Base-by-base conservation (phyloP, 768 basidiomycete species). In the Dictyophora rubrovolvata region DNA sequence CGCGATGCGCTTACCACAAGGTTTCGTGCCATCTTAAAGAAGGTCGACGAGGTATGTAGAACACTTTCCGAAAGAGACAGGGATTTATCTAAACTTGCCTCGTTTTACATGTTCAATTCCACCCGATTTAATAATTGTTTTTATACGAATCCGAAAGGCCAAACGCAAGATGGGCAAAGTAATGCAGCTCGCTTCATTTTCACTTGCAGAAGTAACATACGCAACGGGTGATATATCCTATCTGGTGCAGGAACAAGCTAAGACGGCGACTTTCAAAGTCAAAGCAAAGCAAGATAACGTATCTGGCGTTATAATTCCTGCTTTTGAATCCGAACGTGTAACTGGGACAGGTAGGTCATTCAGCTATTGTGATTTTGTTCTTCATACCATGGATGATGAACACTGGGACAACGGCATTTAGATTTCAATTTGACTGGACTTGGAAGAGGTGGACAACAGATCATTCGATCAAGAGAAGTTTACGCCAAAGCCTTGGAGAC, bases 81-180 rank as follows among this genome's bases (percentile, higher is more conserved):
- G 47, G 48, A 1, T 23, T 8, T 11, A 37, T 28, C 28, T 28
- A 28, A 28, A 28, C 28, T 28, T 7, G 48, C 16, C 55, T 56
- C 28, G 28, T 33, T 17, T 28, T 60, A 3, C 42, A 21, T 35
- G 28, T 58, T 52, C 6, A 60, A 55, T 42, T 34, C 20, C 28
- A 28, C 7, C 28, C 7, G 4, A 28, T 28, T 52, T 53, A 50
- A 56, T 63, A 46, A 65, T 69, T 14, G 12, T 12, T 12, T 42
- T 42, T 12, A 35, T 35, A 2, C 52, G 14, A 20, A 50, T 48
- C 16, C 18, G 23, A 18, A 60, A 98, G 94, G 95, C 96, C 10
- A 99, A 99, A 72, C 83, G 93, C 60, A 94, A 97, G 75, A 99
- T 98, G 96, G 96, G 96, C 33, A 81, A 90, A 60, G 94, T 98